Base-by-base conservation (phyloP, 441 rosid genomes). In the Adansonia madagascariensis region DNA sequence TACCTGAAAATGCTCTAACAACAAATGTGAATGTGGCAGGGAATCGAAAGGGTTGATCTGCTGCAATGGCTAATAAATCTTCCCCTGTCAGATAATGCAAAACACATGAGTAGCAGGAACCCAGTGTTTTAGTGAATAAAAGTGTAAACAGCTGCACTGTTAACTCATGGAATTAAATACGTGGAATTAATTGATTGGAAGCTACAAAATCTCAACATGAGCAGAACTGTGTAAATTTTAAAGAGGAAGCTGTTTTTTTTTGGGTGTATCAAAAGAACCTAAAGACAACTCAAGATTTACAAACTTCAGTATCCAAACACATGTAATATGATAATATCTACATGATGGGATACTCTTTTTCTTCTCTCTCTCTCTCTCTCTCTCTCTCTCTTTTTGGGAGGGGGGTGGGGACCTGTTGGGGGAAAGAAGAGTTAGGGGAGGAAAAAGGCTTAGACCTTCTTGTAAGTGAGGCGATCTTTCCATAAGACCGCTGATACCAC, bases 21-120 rank as follows among this genome's bases (percentile, higher is more conserved):
- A 97, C 98, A 86, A 96, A 97, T 75, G 99, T 97, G 83, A 97
- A 97, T 52, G 98, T 97, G 80, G 99, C 97, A 6, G 98, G 98
- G 83, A 97, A 97, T 78, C 99, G 90, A 71, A 97, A 97, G 79
- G 99, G 98, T 82, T 97, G 98, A 88, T 97, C 98, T 71, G 94
- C 93, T 24, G 98, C 98, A 84, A 97, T 94, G 82, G 99, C 86
- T 84, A 97, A 87, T 71, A 97, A 86, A 85, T 97, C 98, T 85
- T 97, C 98, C 78, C 99, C 94, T 90, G 93, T 80, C 76, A 78
- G 82, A 79, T 11, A 76, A 63, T 44, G n/a, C 50, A 80, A 77
- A 61, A 76, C 1, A 56, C 69, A 71, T 79, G 39, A 81, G 79
- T 52, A 61, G 59, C 27, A 77, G 73, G 64, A 59, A 50, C 47